Base-by-base conservation (phyloP, 2,329 filamentous ascomycete genomes). In the Meredithiella fracta region DNA sequence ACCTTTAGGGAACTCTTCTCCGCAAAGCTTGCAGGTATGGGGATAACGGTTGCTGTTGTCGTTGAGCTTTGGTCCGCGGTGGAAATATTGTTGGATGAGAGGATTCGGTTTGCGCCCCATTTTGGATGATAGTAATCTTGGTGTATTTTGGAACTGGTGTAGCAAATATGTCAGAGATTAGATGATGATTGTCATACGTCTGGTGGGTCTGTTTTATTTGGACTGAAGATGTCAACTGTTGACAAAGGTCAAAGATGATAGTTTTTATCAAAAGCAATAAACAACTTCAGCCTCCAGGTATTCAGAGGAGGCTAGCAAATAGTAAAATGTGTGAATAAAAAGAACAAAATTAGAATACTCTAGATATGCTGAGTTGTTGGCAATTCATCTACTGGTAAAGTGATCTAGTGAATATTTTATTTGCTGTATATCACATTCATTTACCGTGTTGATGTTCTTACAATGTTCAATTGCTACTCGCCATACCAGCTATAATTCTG, bases 41-140 rank as follows among this genome's bases (percentile, higher is more conserved):
- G 87, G 83, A 66, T 96, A 96, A 58, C 90, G 81, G 68, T 94
- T 95, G 72, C 86, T 92, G 61, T 86, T 84, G 70, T 95, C 88
- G 65, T 84, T 81, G 63, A 95, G 77, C 70, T 95, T 95, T 40
- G 80, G 78, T 8, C 90, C 90, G 62, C 89, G 80, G 67, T 86
- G 80, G 68, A 95, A 96, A 73, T 88, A 92, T 69, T 91, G 82
- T 67, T 86, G 77, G 67, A 95, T 90, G 62, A 94, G 75, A 63
- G 82, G 80, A 69, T 92, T 91, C 61, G 86, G 87, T 70, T 84
- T 83, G 66, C 87, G 80, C 66, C 87, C 87, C 87, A 91, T 91
- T 44, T 44, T 20, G 15, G 4, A 44, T 44, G 40, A 44, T 44
- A 22, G 40, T n/a, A 20, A 7, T 15, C n/a, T 50, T 11, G 47